Evolutionary conservation across 2,329 filamentous ascomycete species (phyloP).

Genomic region (Pyricularia sp.): DNA sequence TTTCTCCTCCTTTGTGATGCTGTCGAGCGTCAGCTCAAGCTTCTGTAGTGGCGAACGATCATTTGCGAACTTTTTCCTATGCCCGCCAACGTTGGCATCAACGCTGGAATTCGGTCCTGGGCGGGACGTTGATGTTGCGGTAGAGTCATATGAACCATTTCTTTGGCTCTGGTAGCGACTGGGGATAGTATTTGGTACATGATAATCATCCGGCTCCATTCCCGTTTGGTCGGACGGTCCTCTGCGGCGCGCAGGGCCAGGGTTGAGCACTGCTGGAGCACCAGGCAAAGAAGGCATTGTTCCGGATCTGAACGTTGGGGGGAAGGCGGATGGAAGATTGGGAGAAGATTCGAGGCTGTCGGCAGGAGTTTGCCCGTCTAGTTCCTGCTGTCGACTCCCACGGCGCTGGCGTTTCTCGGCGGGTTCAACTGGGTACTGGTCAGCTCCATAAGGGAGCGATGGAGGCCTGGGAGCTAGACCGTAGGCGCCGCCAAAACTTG

Average conservation of each 20-base stretch:
- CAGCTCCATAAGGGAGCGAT: constrained; percentile 40
- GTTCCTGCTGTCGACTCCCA: constrained; percentile 31
- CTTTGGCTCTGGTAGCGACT: not conserved
- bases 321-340: not conserved
- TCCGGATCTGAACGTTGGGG: not conserved
- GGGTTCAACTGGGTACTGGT: constrained; percentile 31
- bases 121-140: not conserved
- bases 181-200: not conserved
- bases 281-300: not conserved
- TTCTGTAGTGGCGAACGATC: constrained; percentile 88
- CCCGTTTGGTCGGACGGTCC: not conserved
- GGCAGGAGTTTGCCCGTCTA: constrained; percentile 20
- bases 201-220: not conserved
- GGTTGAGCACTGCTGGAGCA: not conserved
- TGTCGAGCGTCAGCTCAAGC: constrained; percentile 81
- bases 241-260: not conserved
- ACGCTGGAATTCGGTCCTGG: not conserved
- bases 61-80: constrained; percentile 54
- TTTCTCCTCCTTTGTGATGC: constrained; percentile 94
- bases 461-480: constrained; percentile 50
- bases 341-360: not conserved
- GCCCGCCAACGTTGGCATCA: not conserved
- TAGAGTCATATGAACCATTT: not conserved
- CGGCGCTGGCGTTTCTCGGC: constrained; percentile 32
- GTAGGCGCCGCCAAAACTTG: constrained; percentile 36